Evolutionary conservation across 164 flowering plant species (phyloP), one percentile per base, ranked within the genome.

Genomic region (Piper longum): DNA sequence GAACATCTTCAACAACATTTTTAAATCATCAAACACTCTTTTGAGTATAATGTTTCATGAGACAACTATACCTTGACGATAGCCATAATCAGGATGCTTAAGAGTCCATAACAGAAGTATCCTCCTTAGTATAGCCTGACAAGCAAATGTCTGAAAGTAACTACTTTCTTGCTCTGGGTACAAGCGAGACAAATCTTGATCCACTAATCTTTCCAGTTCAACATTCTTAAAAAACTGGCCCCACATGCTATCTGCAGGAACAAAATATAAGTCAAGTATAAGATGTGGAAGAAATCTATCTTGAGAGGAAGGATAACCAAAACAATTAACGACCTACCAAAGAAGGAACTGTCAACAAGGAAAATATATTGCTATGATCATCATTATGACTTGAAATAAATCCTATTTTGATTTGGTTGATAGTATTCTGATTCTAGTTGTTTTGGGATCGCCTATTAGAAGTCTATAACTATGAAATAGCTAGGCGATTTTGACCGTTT

Each of bases 211-310:
- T 76, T 90, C 97, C 77, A 93, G 76, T 77, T 93, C 99, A 57
- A 95, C 96, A 85, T 76, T 90, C 39, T 82, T 77, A 66, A 93
- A 93, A 78, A 88, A 90, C 36, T 87, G 97, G 36, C 97, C 84
- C 97, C 99, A 93, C 66, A 71, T 84, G 78, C 99, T 93, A 80
- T 93, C 99, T 93, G 81, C 75, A 82, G 16, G 14, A 59, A 57
- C 39, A 63, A 48, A 5, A 48, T 14, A 48, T 9, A 14, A 48
- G 52, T n/a, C 3, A 16, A n/a, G 36, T 4, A 43, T 13, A 26
- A 44, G 11, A 44, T 9, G 8, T 5, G 48, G 6, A 48, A 9
- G 3, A 48, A 14, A 12, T 14, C 9, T 5, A 48, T 14, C 6
- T 5, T 44, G 6, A 5, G 11, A 44, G 48, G 11, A 44, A 44